Evolutionary conservation across 495 filamentous ascomycete genomes (phyloP).

Genomic region (Podospora sp.): DNA sequence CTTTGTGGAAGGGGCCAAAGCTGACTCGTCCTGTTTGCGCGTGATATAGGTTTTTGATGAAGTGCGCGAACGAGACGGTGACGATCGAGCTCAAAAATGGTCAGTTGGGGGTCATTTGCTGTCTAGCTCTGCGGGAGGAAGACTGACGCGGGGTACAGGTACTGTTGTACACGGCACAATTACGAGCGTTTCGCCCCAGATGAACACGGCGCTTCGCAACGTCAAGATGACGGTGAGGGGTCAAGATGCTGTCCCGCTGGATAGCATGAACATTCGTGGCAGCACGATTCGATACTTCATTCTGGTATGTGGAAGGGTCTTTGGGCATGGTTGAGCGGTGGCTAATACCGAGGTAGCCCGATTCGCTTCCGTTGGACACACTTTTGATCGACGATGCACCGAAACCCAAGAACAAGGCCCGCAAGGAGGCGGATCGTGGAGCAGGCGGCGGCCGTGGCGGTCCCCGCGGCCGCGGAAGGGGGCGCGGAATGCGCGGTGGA

Average conservation of each 20-base stretch:
- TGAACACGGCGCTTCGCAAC: conserved; percentile 92
- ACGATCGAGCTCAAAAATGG: conserved; percentile 98
- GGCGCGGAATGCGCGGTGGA: conserved; percentile 36
- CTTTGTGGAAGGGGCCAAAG: background rate
- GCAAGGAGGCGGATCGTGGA: conserved; percentile 81
- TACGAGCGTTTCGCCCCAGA: conserved; percentile 89
- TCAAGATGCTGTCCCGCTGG: conserved; percentile 81
- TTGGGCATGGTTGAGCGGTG: conserved; percentile 53
- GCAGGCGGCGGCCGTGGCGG: conserved; percentile 58
- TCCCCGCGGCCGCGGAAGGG: conserved; percentile 63
- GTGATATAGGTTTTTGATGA: conserved; percentile 85
- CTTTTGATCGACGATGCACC: conserved; percentile 93
- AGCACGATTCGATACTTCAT: conserved; percentile 88
- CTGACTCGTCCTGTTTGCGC: background rate
- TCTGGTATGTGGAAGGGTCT: background rate
- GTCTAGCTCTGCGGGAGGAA: background rate
- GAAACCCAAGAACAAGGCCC: conserved; percentile 98
- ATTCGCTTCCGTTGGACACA: conserved; percentile 91
- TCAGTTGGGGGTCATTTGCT: background rate
- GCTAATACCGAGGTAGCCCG: conserved; percentile 53
- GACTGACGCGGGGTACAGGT: conserved; percentile 52
- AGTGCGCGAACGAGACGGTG: conserved; percentile 96
- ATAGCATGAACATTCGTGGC: conserved; percentile 95
- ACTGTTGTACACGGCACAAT: conserved; percentile 96
- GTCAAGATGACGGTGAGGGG: conserved; percentile 92